Evolutionary conservation across 2,329 filamentous ascomycete genomes (phyloP), one percentile per base, ranked within the genome.

Genomic region (Fusarium nisikadoi): DNA sequence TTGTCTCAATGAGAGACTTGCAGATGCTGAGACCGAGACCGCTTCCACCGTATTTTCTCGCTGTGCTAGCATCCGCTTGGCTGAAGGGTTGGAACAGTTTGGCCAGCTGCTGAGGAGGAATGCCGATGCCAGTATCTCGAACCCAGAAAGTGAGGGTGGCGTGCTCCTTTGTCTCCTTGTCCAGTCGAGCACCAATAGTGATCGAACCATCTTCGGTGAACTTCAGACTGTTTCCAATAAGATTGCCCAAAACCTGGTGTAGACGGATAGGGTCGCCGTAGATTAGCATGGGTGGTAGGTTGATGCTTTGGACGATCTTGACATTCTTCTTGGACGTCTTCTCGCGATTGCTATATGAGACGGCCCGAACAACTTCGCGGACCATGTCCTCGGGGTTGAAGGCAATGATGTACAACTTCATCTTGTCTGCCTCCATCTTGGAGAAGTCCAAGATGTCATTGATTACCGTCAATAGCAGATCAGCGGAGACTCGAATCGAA

Each of bases 371-470:
- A 16, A 92, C 89, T 77, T 92, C 90, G 8, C 88, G 86, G 41
- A 92, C 86, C 87, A 91, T 90, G 77, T 91, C 89, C 73, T 89
- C 86, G 0, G 90, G 89, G 72, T 90, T 91, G 81, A 92, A 92
- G 12, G 89, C 89, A 60, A 90, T 91, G 65, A 91, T 87, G 78
- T 93, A 93, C 3, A 95, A 88, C 79, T 96, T 94, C 84, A 97
- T 91, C 80, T 94, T 92, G 75, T 95, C 93, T 6, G 93, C 94
- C 80, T 97, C 94, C 84, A 96, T 94, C 81, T 97, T 97, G 33
- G 94, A 97, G 79, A 97, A 97, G 81, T 98, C 95, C 8, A 98
- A 86, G 58, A 98, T 97, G 78, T 98, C 95, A 78, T 98, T 98
- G 83, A 98, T 98, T 52, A 98, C 94, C 0, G 94, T 96, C 31